Conservation (phyloP, 2,329 filamentous ascomycete genomes). For the Hypoxylon rubiginosum region DNA sequence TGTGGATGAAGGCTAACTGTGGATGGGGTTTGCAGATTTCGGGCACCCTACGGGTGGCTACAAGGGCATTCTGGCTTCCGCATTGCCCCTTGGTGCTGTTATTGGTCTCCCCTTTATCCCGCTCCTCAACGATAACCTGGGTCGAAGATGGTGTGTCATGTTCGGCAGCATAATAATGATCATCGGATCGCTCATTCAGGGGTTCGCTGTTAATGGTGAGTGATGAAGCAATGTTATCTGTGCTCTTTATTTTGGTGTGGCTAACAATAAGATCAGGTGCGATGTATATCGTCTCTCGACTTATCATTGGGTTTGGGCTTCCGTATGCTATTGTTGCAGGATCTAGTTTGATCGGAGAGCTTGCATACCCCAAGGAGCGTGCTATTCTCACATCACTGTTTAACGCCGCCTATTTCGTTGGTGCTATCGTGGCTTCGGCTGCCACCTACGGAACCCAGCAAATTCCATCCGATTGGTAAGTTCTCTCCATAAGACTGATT, state of each 20-base stretch:
- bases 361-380: constrained; percentile 72
- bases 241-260: constrained; percentile 3
- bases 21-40: constrained; percentile 45
- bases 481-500: too few relatives aligned
- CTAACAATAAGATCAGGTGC: constrained; percentile 54
- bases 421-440: constrained; percentile 63
- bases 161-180: constrained; percentile 66
- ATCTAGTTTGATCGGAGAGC: constrained; percentile 70
- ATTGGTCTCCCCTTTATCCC: constrained; percentile 65
- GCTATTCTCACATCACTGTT: constrained; percentile 70
- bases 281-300: constrained; percentile 72
- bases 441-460: constrained; percentile 62
- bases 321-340: constrained; percentile 71
- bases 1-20: constrained; percentile 10
- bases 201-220: constrained; percentile 60
- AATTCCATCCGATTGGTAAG: constrained; percentile 50
- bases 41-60: constrained; percentile 50
- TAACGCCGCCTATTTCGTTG: constrained; percentile 70
- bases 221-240: neutral
- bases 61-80: constrained; percentile 64
- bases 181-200: constrained; percentile 66
- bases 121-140: constrained; percentile 64
- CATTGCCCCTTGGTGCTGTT: constrained; percentile 66
- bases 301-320: constrained; percentile 73
- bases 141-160: constrained; percentile 65